phyloP scores from a whole-genome alignment of 495 filamentous ascomycete species.

The Hamigera avellanea region DNA sequence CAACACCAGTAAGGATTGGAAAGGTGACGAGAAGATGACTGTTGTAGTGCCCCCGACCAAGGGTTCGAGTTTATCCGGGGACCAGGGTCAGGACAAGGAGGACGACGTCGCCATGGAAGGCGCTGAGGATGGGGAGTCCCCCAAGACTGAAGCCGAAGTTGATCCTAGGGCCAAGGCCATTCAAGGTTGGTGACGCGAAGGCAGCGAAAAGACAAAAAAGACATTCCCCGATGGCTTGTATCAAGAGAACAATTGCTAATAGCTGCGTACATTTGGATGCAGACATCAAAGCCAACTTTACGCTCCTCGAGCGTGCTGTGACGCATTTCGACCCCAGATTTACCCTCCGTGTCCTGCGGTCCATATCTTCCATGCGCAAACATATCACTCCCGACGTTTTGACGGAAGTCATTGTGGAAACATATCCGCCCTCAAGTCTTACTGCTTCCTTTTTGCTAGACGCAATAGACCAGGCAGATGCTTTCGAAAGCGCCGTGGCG shows the following conservation, averaged over 20 bases:
- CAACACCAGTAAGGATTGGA: conserved; percentile 52
- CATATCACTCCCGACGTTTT: conserved; percentile 72
- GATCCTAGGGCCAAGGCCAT: conserved; percentile 56
- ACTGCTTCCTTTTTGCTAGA: conserved; percentile 58
- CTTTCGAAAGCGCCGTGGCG: conserved; percentile 42
- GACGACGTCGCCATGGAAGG: conserved; percentile 68
- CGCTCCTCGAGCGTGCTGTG: conserved; percentile 82
- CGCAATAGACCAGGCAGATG: conserved; percentile 51
- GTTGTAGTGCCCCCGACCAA: conserved; percentile 76
- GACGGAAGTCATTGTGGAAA: conserved; percentile 67
- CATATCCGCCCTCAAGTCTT: conserved; percentile 53
- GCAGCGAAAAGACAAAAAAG: no score
- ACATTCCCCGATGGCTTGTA: no score
- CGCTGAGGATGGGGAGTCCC: conserved; percentile 41
- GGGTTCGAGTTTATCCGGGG: conserved; percentile 51
- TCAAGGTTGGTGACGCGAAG: conserved; percentile 28
- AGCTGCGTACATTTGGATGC: conserved; percentile 1
- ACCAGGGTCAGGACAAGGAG: conserved; percentile 46
- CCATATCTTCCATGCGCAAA: conserved; percentile 92
- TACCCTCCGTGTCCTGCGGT: conserved; percentile 82
- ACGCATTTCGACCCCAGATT: conserved; percentile 90
- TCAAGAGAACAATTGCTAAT: conserved; percentile 1
- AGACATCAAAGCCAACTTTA: conserved; percentile 94
- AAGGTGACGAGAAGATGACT: conserved; percentile 76
- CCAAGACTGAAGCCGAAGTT: conserved; percentile 40